Base-by-base conservation (phyloP, 129 eudicot genomes). In the Solidago caesia region DNA sequence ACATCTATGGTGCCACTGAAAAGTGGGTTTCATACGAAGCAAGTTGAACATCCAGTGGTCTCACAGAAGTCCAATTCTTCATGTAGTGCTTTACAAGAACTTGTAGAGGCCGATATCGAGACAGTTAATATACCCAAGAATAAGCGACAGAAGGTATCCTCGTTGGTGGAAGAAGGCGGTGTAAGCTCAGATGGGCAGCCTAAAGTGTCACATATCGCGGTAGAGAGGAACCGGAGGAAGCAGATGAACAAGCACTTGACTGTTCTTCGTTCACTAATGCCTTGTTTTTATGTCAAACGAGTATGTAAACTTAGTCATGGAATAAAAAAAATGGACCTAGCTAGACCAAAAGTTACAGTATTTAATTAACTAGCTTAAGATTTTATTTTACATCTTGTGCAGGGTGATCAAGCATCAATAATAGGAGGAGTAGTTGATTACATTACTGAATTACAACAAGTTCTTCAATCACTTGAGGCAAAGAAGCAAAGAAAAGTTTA, bases 391-490 rank as follows among this genome's bases (percentile, higher is more conserved):
- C n/a, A n/a, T n/a, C n/a, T n/a, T n/a, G n/a, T 48, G 44, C 52
- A 91, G 96, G 96, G 92, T 48, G 96, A 91, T 66, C 97, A 88
- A 83, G 96, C 96, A 55, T n/a, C n/a, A n/a, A n/a, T n/a, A n/a
- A n/a, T n/a, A n/a, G n/a, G n/a, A n/a, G n/a, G n/a, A n/a, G n/a
- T n/a, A n/a, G n/a, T n/a, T n/a, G n/a, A n/a, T 49, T 91, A 91
- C 84, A 91, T 91, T 15, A 85, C 67, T 15, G 97, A 91, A 59
- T 39, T 91, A 53, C 97, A 91, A 67, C 97, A 91, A 77, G 71
- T 91, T 59, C 81, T 86, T 11, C 90, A 87, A 83, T 86, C 97
- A 27, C 86, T 91, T 2, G 97, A 91, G 64, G 84, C 97, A 64
- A 91, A 88, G 66, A 91, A 89, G 75, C 97, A 89, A 75, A 61